Evolutionary conservation across 352 stramenopile genomes (phyloP).

Genomic region (Pythium sp.): DNA sequence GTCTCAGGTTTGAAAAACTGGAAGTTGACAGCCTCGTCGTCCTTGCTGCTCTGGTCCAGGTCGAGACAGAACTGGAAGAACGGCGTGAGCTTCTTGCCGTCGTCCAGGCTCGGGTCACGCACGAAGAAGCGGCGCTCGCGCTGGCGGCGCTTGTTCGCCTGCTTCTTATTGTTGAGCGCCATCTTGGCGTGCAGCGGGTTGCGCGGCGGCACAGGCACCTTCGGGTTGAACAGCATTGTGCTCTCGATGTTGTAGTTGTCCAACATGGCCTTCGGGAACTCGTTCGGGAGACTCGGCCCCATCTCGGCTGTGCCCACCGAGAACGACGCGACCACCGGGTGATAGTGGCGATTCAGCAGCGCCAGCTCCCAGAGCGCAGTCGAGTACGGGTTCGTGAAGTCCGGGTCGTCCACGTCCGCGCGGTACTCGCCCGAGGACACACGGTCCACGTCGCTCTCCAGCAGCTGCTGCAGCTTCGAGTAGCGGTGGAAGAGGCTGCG

Average conservation of each 20-base stretch:
- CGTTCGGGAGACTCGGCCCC: slow-evolving; percentile 57
- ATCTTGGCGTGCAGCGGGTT: slow-evolving; percentile 80
- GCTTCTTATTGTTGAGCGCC: slow-evolving; percentile 31
- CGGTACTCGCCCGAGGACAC: slow-evolving; percentile 92
- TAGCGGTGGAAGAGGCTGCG: slow-evolving; percentile 91
- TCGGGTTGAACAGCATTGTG: slow-evolving; percentile 51
- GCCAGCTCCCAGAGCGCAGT: slow-evolving; percentile 93
- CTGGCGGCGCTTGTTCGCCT: slow-evolving; percentile 40
- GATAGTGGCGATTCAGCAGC: slow-evolving; percentile 81
- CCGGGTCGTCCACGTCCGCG: slow-evolving; percentile 90
- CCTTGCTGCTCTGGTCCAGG: slow-evolving; percentile 19
- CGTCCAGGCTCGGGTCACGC: slow-evolving; percentile 40
- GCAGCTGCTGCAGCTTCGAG: slow-evolving; percentile 90
- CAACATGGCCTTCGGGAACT: slow-evolving; percentile 61
- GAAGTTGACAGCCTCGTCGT: slow-evolving; percentile 8
- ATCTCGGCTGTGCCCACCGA: slow-evolving; percentile 61
- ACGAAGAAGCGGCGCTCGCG: slow-evolving; percentile 69
- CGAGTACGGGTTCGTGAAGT: slow-evolving; percentile 94
- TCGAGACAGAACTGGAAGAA: slow-evolving; percentile 38
- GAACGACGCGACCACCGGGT: slow-evolving; percentile 78
- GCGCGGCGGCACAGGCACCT: slow-evolving; percentile 48
- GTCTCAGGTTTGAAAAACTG: slow-evolving; percentile 16
- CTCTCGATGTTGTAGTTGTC: slow-evolving; percentile 52
- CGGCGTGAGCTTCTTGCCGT: slow-evolving; percentile 25
- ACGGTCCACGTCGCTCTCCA: slow-evolving; percentile 95